Evolutionary conservation across 495 filamentous ascomycete genomes (phyloP).

Genomic region (Xylaria castorea): DNA sequence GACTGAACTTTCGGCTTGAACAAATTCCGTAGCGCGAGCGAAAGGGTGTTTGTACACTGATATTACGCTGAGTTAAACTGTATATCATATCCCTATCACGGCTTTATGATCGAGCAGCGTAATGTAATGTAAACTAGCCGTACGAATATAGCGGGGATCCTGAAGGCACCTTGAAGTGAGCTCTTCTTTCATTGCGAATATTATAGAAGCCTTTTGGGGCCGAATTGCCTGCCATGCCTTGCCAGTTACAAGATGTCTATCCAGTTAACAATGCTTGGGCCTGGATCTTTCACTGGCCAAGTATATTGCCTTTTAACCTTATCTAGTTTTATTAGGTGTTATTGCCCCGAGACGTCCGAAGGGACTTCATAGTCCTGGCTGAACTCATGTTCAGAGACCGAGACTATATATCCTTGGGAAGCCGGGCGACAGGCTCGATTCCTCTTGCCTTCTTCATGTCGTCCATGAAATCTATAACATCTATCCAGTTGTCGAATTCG

Average conservation of each 20-base stretch:
- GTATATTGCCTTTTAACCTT: background rate
- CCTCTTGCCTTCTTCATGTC: slow-evolving; percentile 41
- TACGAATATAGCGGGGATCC: background rate
- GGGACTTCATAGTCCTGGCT: background rate
- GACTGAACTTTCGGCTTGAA: background rate
- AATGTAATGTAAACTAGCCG: background rate
- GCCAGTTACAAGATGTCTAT: background rate
- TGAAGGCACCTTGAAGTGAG: background rate
- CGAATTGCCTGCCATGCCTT: background rate
- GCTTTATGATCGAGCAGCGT: background rate
- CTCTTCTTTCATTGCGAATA: background rate
- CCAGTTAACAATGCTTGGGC: background rate
- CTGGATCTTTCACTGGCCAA: background rate
- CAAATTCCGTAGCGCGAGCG: background rate
- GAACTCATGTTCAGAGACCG: background rate
- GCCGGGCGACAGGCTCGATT: background rate
- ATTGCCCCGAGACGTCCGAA: background rate
- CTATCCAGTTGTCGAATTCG: slow-evolving; percentile 58
- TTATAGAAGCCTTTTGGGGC: background rate
- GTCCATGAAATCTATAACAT: slow-evolving; percentile 68
- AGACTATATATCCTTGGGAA: background rate
- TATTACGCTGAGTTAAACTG: background rate
- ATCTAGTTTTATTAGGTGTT: background rate
- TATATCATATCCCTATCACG: background rate
- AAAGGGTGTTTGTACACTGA: background rate